phyloP scores from a whole-genome alignment of 2,329 filamentous ascomycete genomes.

The Juglanconis sp. region DNA sequence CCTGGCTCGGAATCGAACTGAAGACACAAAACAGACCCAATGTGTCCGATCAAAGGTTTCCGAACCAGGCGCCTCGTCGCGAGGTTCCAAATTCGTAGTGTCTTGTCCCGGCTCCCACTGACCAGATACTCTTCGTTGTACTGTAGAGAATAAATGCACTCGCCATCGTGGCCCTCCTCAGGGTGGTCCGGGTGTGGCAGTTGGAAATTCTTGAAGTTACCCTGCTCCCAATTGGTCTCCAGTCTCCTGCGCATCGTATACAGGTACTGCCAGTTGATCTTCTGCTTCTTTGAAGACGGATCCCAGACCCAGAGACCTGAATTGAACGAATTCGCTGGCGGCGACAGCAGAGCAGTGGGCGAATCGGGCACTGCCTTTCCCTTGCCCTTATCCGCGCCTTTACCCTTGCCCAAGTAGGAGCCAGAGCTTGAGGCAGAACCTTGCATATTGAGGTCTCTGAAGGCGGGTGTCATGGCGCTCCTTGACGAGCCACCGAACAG shows the following conservation, averaged over 20 bases:
- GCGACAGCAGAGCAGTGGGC: conserved; percentile 1
- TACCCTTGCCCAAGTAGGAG: conserved; percentile 27
- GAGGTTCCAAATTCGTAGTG: conserved; percentile 86
- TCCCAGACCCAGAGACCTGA: conserved; percentile 53
- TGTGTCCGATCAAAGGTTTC: conserved; percentile 72
- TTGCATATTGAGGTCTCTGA: conserved; percentile 33
- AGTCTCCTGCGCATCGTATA: conserved; percentile 83
- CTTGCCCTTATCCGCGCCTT: conserved; percentile 32
- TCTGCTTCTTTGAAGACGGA: conserved; percentile 46
- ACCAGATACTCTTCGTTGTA: conserved; percentile 83
- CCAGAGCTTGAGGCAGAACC: conserved; percentile 30
- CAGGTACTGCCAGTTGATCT: conserved; percentile 87
- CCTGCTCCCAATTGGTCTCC: conserved; percentile 88
- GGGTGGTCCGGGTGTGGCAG: conserved; percentile 79
- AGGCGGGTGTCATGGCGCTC: conserved; percentile 21
- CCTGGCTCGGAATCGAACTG: conserved; percentile 88
- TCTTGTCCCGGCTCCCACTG: conserved; percentile 86
- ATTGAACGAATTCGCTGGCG: conserved; percentile 21
- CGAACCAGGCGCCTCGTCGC: conserved; percentile 74
- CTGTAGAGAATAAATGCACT: conserved; percentile 95
- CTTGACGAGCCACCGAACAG: conserved; percentile 22
- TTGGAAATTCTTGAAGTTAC: conserved; percentile 81
- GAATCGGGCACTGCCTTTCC: conserved; percentile 23
- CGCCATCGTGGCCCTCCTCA: conserved; percentile 73
- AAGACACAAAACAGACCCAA: conserved; percentile 84